Base-by-base conservation (phyloP, 2,329 filamentous ascomycete genomes). In the Ceratocystis diversiconidia region DNA sequence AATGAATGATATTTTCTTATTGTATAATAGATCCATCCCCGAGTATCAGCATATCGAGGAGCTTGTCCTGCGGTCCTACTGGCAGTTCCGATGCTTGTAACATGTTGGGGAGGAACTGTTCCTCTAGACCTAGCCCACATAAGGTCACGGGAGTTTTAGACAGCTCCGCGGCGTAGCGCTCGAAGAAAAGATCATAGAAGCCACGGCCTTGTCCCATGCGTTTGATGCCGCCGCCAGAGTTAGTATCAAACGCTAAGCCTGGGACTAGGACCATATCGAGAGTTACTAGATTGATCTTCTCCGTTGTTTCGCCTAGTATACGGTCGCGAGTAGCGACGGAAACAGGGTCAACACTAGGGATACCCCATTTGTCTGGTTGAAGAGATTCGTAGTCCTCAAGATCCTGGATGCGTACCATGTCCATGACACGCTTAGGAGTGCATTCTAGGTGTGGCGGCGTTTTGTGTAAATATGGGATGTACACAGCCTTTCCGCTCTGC, bases 121-220 rank as follows among this genome's bases (percentile, higher is more conserved):
- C 91, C 70, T 84, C 82, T 71, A 99, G 82, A 70, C 90, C 88
- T 73, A 97, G 80, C 68, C 90, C 94, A 75, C 90, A 84, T 69
- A 86, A 76, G 69, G 80, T 76, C 72, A 82, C 63, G 73, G 66
- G 46, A 2, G 25, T n/a, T 12, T 50, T 10, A 25, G 57, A n/a
- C 17, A 30, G 15, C 15, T 59, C 30, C n/a, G 81, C 73, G 63
- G 77, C 74, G 71, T 92, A 95, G 70, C 87, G 84, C 72, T 87
- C 84, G 73, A 99, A 77, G 75, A 96, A 99, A 74, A 86, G 88
- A 77, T 99, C 94, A 79, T 99, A 99, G 77, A 95, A 99, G 41
- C 94, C 94, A 75, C 90, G 95, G 66, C 94, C 94, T 75, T 99
- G 94, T 50, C 94, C 94, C 22, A 97, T 81, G 70, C 94, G 83